These are phyloP conservation scores for Waltergamsia citrina DNA, from an alignment of 2,329 filamentous ascomycete species.

Conservation along the genomic window DNA sequence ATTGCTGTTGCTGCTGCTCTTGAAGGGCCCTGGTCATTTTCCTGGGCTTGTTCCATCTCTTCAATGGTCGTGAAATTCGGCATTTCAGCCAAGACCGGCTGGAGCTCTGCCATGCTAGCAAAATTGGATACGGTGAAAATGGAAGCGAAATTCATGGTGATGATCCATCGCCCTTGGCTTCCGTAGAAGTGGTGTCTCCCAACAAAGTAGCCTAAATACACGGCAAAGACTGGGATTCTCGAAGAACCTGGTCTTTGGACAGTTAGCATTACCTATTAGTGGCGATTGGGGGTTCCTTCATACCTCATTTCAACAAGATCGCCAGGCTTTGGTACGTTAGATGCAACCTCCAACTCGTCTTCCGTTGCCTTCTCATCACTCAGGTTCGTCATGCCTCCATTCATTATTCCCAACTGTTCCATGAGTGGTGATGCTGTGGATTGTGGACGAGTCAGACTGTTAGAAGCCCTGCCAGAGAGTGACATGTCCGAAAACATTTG, in stretches of 20 bases:
- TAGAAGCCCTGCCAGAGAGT: conserved; percentile 16
- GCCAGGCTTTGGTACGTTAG: conserved; percentile 24
- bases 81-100: conserved; percentile 22
- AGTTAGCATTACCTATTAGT: too few relatives aligned
- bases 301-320: conserved; percentile 42
- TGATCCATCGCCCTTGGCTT: conserved; percentile 38
- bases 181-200: conserved; percentile 45
- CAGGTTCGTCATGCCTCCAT: conserved; percentile 10
- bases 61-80: conserved; percentile 16
- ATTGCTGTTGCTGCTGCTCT: conserved; percentile 30
- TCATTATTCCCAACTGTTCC: conserved; percentile 14
- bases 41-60: conserved; percentile 18
- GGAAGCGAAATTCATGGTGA: conserved; percentile 28
- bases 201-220: conserved; percentile 43
- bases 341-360: conserved; percentile 7
- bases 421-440: conserved; percentile 20
- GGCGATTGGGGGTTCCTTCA: too few relatives aligned
- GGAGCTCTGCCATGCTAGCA: conserved; percentile 27
- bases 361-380: conserved; percentile 4
- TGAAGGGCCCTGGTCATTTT: conserved; percentile 29
- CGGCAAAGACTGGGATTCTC: conserved; percentile 36
- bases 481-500: conserved; percentile 7
- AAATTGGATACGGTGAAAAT: conserved; percentile 43
- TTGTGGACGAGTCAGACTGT: conserved; percentile 21
- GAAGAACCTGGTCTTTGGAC: conserved; percentile 17